A percentile compares a stretch with the other conserved stretches of the same genome.
Evolutionary conservation across 352 stramenopile species (phyloP).

Genomic region (Aphanomyces stellatus): DNA sequence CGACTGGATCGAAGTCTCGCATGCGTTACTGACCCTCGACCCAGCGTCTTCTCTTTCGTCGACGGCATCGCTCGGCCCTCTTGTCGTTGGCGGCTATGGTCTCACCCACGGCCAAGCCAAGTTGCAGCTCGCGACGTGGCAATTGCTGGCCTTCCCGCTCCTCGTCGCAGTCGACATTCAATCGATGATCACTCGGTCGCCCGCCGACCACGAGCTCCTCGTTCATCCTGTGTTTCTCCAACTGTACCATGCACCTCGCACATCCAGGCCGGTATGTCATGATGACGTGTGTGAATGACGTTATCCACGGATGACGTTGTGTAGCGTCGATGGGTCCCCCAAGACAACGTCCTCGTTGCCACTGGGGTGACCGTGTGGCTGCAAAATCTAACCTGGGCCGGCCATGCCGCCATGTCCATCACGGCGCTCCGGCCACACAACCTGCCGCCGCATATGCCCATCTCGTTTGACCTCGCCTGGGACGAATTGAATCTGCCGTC

Average conservation of each 20-base stretch:
- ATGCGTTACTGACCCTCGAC: neutral
- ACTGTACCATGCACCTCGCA: neutral
- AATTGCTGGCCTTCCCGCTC: neutral
- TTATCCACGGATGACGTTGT: neutral
- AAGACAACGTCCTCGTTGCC: neutral
- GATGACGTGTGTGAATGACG: neutral
- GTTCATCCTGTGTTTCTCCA: neutral
- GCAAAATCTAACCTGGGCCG: neutral
- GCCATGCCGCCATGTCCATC: neutral
- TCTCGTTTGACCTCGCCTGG: neutral
- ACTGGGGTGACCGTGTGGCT: neutral
- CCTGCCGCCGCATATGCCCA: neutral
- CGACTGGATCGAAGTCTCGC: neutral
- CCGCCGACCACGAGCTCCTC: neutral
- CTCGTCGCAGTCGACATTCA: neutral
- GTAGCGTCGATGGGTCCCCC: neutral
- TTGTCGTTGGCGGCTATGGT: neutral
- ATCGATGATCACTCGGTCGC: neutral
- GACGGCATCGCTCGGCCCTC: neutral
- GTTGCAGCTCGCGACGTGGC: neutral
- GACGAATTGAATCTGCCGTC: neutral
- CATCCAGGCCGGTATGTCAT: too few relatives aligned
- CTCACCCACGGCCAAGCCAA: neutral
- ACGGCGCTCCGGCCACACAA: neutral
- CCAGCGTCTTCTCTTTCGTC: neutral